phyloP scores from a whole-genome alignment of 768 basidiomycete genomes.

The Leccinum subtestaceum region DNA sequence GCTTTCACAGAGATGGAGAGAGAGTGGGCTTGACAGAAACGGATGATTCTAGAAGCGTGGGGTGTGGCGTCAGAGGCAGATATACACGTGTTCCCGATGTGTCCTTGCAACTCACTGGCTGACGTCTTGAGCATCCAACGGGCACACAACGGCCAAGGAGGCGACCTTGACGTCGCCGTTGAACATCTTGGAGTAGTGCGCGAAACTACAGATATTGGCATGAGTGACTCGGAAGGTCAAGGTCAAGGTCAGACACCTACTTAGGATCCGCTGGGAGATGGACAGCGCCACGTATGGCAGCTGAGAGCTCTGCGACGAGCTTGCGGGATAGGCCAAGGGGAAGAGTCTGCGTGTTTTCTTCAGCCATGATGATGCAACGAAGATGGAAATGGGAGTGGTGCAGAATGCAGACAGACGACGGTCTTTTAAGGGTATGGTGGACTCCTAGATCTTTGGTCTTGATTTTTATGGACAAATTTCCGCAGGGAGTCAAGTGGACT shows the following conservation, averaged over 20 bases:
- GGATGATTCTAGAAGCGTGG: slow-evolving; percentile 47
- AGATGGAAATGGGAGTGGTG: slow-evolving; percentile 6
- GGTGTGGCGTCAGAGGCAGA: slow-evolving; percentile 3
- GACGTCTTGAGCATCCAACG: slow-evolving; percentile 77
- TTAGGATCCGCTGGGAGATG: slow-evolving; percentile 42
- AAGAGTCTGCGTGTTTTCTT: neutral
- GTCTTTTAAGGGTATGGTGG: slow-evolving; percentile 16
- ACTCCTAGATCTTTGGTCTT: slow-evolving; percentile 2
- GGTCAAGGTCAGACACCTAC: slow-evolving; percentile 27
- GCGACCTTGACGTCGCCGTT: slow-evolving; percentile 69
- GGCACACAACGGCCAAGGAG: slow-evolving; percentile 66
- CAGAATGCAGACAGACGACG: neutral
- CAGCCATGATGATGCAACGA: slow-evolving; percentile 16
- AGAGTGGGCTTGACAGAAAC: slow-evolving; percentile 69
- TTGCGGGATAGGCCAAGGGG: slow-evolving; percentile 14
- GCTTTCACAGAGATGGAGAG: slow-evolving; percentile 82
- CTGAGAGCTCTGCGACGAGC: slow-evolving; percentile 45
- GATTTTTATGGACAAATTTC: slow-evolving; percentile 10
- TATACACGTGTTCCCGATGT: slow-evolving; percentile 2
- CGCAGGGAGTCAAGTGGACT: neutral
- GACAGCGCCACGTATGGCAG: slow-evolving; percentile 46
- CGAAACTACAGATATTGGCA: slow-evolving; percentile 22
- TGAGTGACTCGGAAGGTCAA: neutral
- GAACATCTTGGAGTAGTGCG: slow-evolving; percentile 50
- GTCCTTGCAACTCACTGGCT: slow-evolving; percentile 60